phyloP scores from a whole-genome alignment of 176 grass and related monocot species.

The Chrysopogon serrulatus region DNA sequence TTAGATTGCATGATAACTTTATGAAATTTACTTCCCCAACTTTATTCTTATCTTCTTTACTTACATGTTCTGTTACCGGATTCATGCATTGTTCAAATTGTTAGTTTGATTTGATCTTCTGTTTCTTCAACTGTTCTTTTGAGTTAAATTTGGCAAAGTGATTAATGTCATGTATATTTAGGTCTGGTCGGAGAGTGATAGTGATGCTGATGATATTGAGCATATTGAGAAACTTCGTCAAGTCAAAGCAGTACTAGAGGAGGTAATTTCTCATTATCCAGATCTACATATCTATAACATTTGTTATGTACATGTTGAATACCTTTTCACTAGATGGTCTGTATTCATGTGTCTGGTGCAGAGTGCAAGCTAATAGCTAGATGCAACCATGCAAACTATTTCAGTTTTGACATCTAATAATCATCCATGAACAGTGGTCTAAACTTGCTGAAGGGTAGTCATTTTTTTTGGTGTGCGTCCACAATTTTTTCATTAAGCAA shows the following conservation, averaged over 20 bases:
- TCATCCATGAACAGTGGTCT: not conserved
- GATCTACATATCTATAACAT: not conserved
- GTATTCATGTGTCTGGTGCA: not conserved
- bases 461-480: not conserved
- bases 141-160: slow-evolving; percentile 9
- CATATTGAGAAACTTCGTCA: slow-evolving; percentile 98
- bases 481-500: not conserved
- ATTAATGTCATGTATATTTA: slow-evolving; percentile 33
- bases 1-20: not conserved
- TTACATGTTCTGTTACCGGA: not conserved
- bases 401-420: slow-evolving; percentile 1
- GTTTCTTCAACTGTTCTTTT: not conserved
- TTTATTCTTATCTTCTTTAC: not conserved
- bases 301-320: slow-evolving; percentile 17
- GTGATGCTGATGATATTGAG: slow-evolving; percentile 90
- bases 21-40: not conserved
- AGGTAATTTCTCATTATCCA: slow-evolving; percentile 47
- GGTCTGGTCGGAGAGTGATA: slow-evolving; percentile 96
- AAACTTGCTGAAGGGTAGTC: not conserved
- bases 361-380: not conserved
- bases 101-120: not conserved
- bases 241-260: slow-evolving; percentile 99
- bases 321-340: not conserved
- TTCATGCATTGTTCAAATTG: not conserved
- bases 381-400: not conserved